Base-by-base conservation (phyloP, 2,329 filamentous ascomycete genomes). In the Aspergillus versicolor region DNA sequence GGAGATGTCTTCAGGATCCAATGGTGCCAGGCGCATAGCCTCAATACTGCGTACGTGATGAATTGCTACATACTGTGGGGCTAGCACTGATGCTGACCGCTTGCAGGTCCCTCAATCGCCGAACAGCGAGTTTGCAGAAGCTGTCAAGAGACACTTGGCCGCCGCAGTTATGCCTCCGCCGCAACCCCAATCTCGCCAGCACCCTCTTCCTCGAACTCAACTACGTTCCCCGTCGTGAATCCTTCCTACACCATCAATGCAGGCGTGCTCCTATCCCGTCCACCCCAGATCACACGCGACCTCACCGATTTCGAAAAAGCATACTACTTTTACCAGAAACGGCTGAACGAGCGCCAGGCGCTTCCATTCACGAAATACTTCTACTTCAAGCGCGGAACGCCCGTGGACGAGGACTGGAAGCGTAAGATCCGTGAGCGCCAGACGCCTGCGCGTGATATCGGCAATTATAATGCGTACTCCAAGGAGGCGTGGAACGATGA, bases 241-340 rank as follows among this genome's bases (percentile, higher is more conserved):
- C 76, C 60, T 54, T 63, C 69, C 59, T 74, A 82, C 76, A 73
- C 71, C 63, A 74, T 83, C 70, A 78, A 82, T 64, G 82, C 87
- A 57, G 89, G 91, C 62, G 82, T 97, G 58, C 85, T 97, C 65
- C 86, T 99, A 62, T 94, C 92, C 45, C 91, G 94, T 27, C 86
- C 94, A 47, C 94, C 94, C 6, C 81, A 95, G 58, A 82, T 99
- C 68, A 97, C 94, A 24, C 88, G 90, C 64, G 82, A 88, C 60
- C 87, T 93, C 53, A 90, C 89, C 34, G 82, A 90, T 12, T 97
- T 99, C 76, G 94, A 99, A 76, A 89, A 91, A 70, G 83, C 93
- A 62, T 97, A 89, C 78, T 96, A 89, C 81, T 92, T 99, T 73
- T 99, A 99, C 79, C 94, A 99, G 79, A 93, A 93, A 68, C 91